Conservation (phyloP, 1,284 basidiomycete species). For the Psilocybe mexicana region DNA sequence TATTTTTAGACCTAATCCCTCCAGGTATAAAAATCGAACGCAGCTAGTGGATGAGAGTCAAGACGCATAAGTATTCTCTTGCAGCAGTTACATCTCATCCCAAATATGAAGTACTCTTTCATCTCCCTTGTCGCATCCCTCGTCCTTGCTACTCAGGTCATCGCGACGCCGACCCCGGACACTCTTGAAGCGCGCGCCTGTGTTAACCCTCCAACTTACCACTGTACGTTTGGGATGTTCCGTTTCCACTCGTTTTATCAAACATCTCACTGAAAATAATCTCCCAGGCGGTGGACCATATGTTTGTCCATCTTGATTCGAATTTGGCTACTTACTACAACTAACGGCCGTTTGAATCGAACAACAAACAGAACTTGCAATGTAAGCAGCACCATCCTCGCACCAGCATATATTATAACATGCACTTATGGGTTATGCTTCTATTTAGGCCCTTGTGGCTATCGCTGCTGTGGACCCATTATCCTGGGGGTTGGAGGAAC, state of each 20-base stretch:
- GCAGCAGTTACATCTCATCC: background rate
- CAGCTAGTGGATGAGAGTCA: no score
- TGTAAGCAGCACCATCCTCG: constrained; percentile 25
- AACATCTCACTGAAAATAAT: background rate
- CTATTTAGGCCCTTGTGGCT: constrained; percentile 3
- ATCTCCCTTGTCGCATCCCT: constrained; percentile 1
- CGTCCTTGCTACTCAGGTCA: background rate
- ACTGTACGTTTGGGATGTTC: background rate
- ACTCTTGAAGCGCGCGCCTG: background rate
- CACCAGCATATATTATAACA: constrained; percentile 30
- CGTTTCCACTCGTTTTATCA: background rate
- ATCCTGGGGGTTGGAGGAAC: constrained; percentile 4
- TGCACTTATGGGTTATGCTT: constrained; percentile 34
- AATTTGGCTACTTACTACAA: no score
- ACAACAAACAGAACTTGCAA: background rate
- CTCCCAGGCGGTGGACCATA: background rate
- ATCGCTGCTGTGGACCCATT: constrained; percentile 11
- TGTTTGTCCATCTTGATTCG: background rate
- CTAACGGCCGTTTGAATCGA: no score
- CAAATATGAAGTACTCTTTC: constrained; percentile 7
- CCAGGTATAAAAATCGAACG: no score
- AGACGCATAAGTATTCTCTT: background rate
- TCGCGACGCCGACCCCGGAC: background rate
- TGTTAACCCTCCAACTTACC: background rate
- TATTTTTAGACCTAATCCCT: no score